A percentile compares a stretch with the other conserved stretches of the same genome.
Evolutionary conservation across 2,329 filamentous ascomycete genomes (phyloP).

Genomic region (Trichoderma hamatum): DNA sequence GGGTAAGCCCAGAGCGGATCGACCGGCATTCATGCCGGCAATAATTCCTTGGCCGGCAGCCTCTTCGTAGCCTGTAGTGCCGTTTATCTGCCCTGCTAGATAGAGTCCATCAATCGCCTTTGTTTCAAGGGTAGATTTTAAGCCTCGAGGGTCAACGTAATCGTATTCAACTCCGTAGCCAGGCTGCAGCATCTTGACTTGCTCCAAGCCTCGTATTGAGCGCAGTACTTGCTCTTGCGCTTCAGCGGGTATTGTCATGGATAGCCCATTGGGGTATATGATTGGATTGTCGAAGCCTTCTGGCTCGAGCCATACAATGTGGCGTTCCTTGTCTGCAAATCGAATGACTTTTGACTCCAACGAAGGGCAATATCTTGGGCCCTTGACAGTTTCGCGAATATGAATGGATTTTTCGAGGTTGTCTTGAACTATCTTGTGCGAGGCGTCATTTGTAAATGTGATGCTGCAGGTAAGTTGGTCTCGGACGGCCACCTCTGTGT

Average conservation of each 20-base stretch:
- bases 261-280: conserved; percentile 95
- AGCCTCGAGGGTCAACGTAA: conserved; percentile 89
- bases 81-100: conserved; percentile 95
- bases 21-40: conserved; percentile 90
- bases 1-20: conserved; percentile 68
- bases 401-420: conserved; percentile 97
- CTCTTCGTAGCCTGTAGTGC: conserved; percentile 97
- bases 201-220: conserved; percentile 84
- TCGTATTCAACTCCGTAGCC: conserved; percentile 99
- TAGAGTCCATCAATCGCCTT: conserved; percentile 88
- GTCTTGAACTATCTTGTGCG: conserved; percentile 80
- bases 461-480: conserved; percentile 84
- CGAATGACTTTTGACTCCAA: conserved; percentile 91
- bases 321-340: conserved; percentile 76
- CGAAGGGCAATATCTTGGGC: conserved; percentile 93
- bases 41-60: conserved; percentile 91
- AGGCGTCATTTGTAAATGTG: conserved; percentile 81
- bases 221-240: conserved; percentile 84
- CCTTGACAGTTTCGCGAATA: conserved; percentile 92
- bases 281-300: conserved; percentile 90
- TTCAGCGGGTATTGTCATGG: conserved; percentile 91
- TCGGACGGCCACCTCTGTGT: conserved; percentile 74
- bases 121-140: conserved; percentile 89
- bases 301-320: conserved; percentile 96
- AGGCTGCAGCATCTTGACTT: conserved; percentile 88